A percentile compares a stretch with the other conserved stretches of the same genome.
Evolutionary conservation across 768 basidiomycete species (phyloP).

Genomic region (Mycena kentingensis): DNA sequence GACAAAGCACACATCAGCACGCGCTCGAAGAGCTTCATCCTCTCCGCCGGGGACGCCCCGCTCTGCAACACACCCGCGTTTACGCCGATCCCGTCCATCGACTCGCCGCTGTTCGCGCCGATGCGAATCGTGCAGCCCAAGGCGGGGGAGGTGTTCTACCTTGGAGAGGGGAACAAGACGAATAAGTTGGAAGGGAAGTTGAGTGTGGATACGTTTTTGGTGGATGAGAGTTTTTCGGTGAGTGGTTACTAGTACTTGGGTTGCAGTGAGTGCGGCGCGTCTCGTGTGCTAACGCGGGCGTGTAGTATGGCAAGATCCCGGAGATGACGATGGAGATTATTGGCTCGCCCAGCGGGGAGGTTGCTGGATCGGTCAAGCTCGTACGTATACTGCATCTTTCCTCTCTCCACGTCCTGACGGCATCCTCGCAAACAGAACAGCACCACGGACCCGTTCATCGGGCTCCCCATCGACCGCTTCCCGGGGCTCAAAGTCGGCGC

Average conservation of each 20-base stretch:
- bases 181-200: background rate
- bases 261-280: too few relatives aligned
- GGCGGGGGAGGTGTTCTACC: background rate
- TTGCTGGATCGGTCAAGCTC: background rate
- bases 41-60: background rate
- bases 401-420: background rate
- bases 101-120: background rate
- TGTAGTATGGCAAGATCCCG: background rate
- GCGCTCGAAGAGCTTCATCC: background rate
- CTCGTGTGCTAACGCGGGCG: background rate
- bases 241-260: background rate
- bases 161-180: too few relatives aligned
- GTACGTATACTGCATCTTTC: slow-evolving; percentile 2
- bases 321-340: slow-evolving; percentile 7
- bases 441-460: background rate
- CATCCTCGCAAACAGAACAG: background rate
- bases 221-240: background rate
- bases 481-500: slow-evolving; percentile 1
- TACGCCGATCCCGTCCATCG: background rate
- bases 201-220: background rate
- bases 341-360: background rate
- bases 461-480: background rate
- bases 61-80: slow-evolving; percentile 1
- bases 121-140: background rate
- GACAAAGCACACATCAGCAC: too few relatives aligned